A percentile compares a stretch with the other conserved stretches of the same genome.
These are phyloP conservation scores for Neurospora sp. DNA, from an alignment of 2,329 filamentous ascomycete genomes.

Conservation along the genomic window DNA sequence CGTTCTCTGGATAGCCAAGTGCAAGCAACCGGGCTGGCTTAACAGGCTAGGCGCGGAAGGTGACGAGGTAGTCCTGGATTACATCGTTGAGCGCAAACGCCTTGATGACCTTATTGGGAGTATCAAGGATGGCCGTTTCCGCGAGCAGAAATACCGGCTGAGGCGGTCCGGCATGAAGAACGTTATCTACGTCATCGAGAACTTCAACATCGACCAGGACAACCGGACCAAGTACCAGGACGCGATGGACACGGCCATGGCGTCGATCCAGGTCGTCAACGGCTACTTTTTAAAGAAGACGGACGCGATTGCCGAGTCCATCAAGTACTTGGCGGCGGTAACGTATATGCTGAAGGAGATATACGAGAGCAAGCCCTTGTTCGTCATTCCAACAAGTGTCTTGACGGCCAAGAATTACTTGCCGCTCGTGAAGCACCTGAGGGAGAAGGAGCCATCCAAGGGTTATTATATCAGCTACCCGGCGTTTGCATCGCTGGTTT, in stretches of 20 bases:
- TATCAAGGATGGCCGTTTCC: constrained; percentile 74
- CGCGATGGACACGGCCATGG: constrained; percentile 61
- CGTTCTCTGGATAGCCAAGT: constrained; percentile 70
- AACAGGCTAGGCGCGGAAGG: constrained; percentile 42
- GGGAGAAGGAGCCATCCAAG: constrained; percentile 36
- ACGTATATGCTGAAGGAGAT: constrained; percentile 56
- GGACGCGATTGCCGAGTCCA: constrained; percentile 65
- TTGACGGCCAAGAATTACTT: constrained; percentile 58
- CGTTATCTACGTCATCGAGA: constrained; percentile 70
- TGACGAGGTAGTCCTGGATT: constrained; percentile 66
- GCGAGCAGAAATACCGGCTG: constrained; percentile 76
- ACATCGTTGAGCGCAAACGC: constrained; percentile 72
- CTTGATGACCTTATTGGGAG: constrained; percentile 71
- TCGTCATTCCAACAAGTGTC: constrained; percentile 56
- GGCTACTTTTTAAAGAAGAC: constrained; percentile 74
- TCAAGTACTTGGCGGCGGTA: constrained; percentile 64
- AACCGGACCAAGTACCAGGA: constrained; percentile 51
- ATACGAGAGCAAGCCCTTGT: constrained; percentile 50
- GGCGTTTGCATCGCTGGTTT: constrained; percentile 62
- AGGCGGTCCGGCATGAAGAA: constrained; percentile 63
- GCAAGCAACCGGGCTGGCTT: constrained; percentile 48
- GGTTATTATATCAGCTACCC: constrained; percentile 58
- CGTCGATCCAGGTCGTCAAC: constrained; percentile 68
- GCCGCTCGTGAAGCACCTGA: constrained; percentile 50
- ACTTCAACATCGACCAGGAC: constrained; percentile 51